phyloP scores from a whole-genome alignment of 2,329 filamentous ascomycete genomes.

The Rhinocladiella mackenziei region DNA sequence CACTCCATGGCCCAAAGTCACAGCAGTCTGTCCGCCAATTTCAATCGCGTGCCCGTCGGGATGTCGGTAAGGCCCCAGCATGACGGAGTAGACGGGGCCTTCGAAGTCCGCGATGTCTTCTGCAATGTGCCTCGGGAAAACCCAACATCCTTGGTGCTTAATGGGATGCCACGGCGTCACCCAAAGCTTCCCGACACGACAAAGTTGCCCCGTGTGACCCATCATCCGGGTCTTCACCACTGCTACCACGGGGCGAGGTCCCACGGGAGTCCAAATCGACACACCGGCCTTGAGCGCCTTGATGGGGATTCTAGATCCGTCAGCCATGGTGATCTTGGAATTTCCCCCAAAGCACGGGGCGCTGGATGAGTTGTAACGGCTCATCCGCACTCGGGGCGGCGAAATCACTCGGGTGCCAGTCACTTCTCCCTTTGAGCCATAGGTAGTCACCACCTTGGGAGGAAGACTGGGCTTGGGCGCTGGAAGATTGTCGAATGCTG shows the following conservation, averaged over 20 bases:
- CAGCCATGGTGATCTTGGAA: slow-evolving; percentile 46
- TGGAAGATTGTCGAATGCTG: slow-evolving; percentile 38
- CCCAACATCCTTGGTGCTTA: slow-evolving; percentile 41
- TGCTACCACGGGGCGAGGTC: slow-evolving; percentile 47
- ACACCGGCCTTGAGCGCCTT: slow-evolving; percentile 46
- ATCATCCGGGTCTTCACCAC: slow-evolving; percentile 51
- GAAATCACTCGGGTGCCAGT: slow-evolving; percentile 2
- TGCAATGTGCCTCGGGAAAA: slow-evolving; percentile 45
- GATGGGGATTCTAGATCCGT: slow-evolving; percentile 40
- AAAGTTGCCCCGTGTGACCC: slow-evolving; percentile 36
- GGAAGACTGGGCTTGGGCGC: slow-evolving; percentile 29
- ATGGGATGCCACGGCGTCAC: slow-evolving; percentile 62
- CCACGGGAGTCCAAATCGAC: slow-evolving; percentile 50
- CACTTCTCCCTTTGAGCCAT: slow-evolving; percentile 2
- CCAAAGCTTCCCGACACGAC: slow-evolving; percentile 45
- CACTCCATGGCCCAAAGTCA: slow-evolving; percentile 58
- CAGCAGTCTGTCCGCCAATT: slow-evolving; percentile 46
- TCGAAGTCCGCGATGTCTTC: slow-evolving; percentile 38
- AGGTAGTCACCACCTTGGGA: slow-evolving; percentile 7
- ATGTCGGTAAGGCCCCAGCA: slow-evolving; percentile 45
- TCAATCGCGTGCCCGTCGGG: slow-evolving; percentile 47
- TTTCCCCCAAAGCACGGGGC: slow-evolving; percentile 54
- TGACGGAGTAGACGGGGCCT: slow-evolving; percentile 55
- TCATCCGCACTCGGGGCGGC: slow-evolving; percentile 38
- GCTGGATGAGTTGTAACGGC: slow-evolving; percentile 40